phyloP scores from a whole-genome alignment of 768 basidiomycete species.

The Phanerochaete carnosa region DNA sequence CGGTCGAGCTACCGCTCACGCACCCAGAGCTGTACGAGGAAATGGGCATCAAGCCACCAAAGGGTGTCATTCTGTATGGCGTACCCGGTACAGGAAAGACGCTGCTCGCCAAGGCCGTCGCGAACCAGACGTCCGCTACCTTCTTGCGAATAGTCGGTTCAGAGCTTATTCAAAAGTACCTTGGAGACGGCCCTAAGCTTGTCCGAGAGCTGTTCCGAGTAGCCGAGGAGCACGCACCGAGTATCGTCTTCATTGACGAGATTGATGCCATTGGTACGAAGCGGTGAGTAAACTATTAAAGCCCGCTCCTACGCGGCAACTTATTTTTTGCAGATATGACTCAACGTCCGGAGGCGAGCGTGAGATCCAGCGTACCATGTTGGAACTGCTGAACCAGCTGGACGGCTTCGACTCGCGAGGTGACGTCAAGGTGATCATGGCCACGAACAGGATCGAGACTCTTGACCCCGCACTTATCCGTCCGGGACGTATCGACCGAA shows the following conservation, averaged over 20 bases:
- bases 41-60: constrained; percentile 99
- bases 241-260: constrained; percentile 99
- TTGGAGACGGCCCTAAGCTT: constrained; percentile 97
- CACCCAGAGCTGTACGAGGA: constrained; percentile 99
- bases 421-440: constrained; percentile 99
- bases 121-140: constrained; percentile 97
- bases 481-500: constrained; percentile 97
- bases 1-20: constrained; percentile 94
- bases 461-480: constrained; percentile 98
- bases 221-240: constrained; percentile 96
- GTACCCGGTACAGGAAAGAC: constrained; percentile 99
- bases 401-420: constrained; percentile 99
- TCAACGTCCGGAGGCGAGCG: constrained; percentile 98
- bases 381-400: constrained; percentile 96
- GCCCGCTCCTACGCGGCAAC: neutral
- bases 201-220: constrained; percentile 96
- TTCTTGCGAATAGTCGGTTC: constrained; percentile 97
- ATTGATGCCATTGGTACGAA: constrained; percentile 99
- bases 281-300: constrained; percentile 52
- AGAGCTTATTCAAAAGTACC: constrained; percentile 98
- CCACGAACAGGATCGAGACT: constrained; percentile 96
- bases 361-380: constrained; percentile 98
- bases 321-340: constrained; percentile 66
- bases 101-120: constrained; percentile 93
- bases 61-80: constrained; percentile 98